A percentile compares a stretch with the other conserved stretches of the same genome.
Evolutionary conservation across 805 yeast genomes (phyloP).

Genomic region (Myxozyma sirexii): DNA sequence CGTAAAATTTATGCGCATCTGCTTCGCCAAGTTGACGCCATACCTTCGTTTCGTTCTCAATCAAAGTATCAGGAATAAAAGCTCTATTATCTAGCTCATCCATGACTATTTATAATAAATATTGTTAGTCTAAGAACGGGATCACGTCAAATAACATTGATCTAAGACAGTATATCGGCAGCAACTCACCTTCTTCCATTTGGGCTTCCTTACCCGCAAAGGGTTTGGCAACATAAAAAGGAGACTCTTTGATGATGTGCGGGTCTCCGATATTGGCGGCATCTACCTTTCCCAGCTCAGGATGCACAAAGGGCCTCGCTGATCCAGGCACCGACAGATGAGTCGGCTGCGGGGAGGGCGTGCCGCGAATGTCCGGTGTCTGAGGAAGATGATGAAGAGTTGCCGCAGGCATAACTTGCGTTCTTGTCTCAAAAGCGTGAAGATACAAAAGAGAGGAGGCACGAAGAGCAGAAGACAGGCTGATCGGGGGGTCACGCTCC

Average conservation of each 20-base stretch:
- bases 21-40: slow-evolving; percentile 11
- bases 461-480: not conserved
- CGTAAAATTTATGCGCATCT: not conserved
- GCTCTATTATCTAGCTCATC: slow-evolving; percentile 81
- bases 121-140: not conserved
- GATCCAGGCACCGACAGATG: slow-evolving; percentile 29
- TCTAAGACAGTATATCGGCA: not conserved
- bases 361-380: slow-evolving; percentile 11
- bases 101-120: slow-evolving; percentile 55
- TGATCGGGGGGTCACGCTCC: not conserved
- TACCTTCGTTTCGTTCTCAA: slow-evolving; percentile 74
- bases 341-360: slow-evolving; percentile 30
- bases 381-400: not conserved
- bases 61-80: slow-evolving; percentile 82
- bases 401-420: not conserved
- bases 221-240: slow-evolving; percentile 63
- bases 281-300: not conserved
- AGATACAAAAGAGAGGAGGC: not conserved
- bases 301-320: not conserved
- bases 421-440: not conserved
- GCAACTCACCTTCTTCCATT: slow-evolving; percentile 52
- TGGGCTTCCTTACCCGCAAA: slow-evolving; percentile 83
- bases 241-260: slow-evolving; percentile 17
- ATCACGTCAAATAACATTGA: not conserved
- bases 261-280: slow-evolving; percentile 9